Conservation (phyloP, 345 rosid genomes). For the Populus tremula region DNA sequence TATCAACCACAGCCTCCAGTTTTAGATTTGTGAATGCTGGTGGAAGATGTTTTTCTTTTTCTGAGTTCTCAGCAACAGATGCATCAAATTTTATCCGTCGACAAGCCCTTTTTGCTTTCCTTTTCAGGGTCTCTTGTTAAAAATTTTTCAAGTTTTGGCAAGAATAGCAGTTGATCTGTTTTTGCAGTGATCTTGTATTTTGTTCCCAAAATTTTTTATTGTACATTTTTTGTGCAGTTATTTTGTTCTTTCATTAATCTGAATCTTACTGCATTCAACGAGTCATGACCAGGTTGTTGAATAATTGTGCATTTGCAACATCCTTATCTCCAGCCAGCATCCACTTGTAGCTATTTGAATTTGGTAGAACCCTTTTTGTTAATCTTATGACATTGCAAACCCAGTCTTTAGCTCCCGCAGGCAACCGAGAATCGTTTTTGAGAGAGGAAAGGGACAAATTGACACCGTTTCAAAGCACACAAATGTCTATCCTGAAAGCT, state of each 20-base stretch:
- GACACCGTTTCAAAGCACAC: too few species aligned
- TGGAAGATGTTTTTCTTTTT: conserved; percentile 23
- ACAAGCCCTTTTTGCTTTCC: conserved; percentile 20
- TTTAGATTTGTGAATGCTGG: conserved; percentile 17
- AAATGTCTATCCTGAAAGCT: too few species aligned
- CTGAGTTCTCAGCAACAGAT: conserved; percentile 11
- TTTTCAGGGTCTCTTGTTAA: conserved; percentile 3
- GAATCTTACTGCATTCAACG: background rate
- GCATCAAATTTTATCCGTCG: conserved; percentile 30
- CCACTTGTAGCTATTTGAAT: background rate
- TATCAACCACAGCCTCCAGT: conserved; percentile 1
- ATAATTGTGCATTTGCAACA: background rate
- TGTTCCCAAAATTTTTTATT: background rate
- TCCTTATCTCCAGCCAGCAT: background rate
- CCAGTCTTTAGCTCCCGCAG: too few species aligned
- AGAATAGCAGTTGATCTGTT: conserved; percentile 13
- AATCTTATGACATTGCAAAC: too few species aligned
- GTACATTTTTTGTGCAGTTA: conserved; percentile 23
- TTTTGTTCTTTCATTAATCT: background rate
- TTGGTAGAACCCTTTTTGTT: too few species aligned
- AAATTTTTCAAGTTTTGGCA: background rate
- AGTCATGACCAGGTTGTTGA: background rate
- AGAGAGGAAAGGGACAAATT: too few species aligned
- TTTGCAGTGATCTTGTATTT: conserved; percentile 13
- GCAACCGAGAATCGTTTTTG: too few species aligned